A percentile compares a stretch with the other conserved stretches of the same genome.
phyloP scores from a whole-genome alignment of 1,284 basidiomycete genomes.

The Termitomyces sp. region DNA sequence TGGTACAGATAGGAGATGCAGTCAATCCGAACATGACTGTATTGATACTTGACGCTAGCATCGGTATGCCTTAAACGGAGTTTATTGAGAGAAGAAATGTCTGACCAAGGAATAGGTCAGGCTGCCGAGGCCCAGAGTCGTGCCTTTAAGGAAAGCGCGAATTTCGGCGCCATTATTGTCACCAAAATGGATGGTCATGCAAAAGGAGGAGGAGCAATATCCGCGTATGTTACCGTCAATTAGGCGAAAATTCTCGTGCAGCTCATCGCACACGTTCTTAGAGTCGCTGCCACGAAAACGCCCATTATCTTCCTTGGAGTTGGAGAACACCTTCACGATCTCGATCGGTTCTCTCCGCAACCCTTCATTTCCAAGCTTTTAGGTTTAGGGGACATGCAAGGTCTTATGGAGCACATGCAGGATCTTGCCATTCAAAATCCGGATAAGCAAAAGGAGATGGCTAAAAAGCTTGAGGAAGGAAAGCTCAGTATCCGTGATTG shows the following conservation, averaged over 20 bases:
- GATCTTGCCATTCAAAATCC: slow-evolving; percentile 90
- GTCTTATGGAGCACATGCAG: slow-evolving; percentile 97
- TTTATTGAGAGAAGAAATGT: neutral
- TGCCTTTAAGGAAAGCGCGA: slow-evolving; percentile 97
- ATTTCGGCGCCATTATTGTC: slow-evolving; percentile 98
- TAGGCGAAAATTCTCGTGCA: slow-evolving; percentile 1
- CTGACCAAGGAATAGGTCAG: slow-evolving; percentile 61
- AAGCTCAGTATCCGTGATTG: slow-evolving; percentile 96
- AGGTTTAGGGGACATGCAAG: slow-evolving; percentile 94
- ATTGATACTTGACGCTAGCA: slow-evolving; percentile 84
- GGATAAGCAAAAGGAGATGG: slow-evolving; percentile 97
- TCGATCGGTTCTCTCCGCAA: slow-evolving; percentile 93
- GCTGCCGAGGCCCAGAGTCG: slow-evolving; percentile 94
- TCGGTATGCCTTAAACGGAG: slow-evolving; percentile 42
- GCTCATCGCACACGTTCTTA: slow-evolving; percentile 29
- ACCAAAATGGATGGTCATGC: slow-evolving; percentile 99
- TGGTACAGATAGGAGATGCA: slow-evolving; percentile 93
- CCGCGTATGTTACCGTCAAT: slow-evolving; percentile 64
- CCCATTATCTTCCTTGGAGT: slow-evolving; percentile 99
- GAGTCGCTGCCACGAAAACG: slow-evolving; percentile 96
- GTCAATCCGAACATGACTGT: slow-evolving; percentile 94
- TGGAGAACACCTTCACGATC: slow-evolving; percentile 93
- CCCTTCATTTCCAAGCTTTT: slow-evolving; percentile 97
- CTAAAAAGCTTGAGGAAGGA: slow-evolving; percentile 96
- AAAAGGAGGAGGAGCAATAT: slow-evolving; percentile 98